Evolutionary conservation across 1,284 basidiomycete species (phyloP).

Genomic region (Ceratobasidium sp.): DNA sequence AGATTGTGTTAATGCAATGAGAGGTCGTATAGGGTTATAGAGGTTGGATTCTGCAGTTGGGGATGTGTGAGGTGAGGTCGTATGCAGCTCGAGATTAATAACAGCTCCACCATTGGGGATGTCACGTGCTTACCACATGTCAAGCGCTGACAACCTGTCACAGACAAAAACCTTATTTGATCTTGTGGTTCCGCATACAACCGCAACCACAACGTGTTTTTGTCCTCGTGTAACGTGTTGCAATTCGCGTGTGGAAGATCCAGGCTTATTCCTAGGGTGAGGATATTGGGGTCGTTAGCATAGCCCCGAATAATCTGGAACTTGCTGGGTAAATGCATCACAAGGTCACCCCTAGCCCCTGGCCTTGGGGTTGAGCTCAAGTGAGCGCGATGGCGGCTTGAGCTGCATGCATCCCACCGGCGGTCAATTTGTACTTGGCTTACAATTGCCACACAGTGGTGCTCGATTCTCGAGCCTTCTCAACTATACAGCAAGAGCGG

Average conservation of each 20-base stretch:
- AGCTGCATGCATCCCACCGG: no score
- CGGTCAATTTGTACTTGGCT: no score
- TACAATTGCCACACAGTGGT: no score
- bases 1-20: neutral
- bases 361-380: no score
- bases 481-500: no score
- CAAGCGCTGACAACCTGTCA: neutral
- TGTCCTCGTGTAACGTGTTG: neutral
- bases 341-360: no score
- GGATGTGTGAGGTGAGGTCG: slow-evolving; percentile 7
- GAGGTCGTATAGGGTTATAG: neutral
- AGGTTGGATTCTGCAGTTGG: neutral
- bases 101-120: slow-evolving; percentile 15
- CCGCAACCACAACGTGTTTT: slow-evolving; percentile 36
- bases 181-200: neutral
- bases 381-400: no score
- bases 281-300: neutral
- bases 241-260: neutral
- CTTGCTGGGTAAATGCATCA: neutral
- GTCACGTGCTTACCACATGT: slow-evolving; percentile 38
- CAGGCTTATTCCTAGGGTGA: neutral
- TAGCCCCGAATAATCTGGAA: neutral
- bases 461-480: no score
- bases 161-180: slow-evolving; percentile 18
- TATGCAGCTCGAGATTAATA: slow-evolving; percentile 30